Conservation (phyloP, 306 rosid genomes). For the Ochetophila trinervis region DNA sequence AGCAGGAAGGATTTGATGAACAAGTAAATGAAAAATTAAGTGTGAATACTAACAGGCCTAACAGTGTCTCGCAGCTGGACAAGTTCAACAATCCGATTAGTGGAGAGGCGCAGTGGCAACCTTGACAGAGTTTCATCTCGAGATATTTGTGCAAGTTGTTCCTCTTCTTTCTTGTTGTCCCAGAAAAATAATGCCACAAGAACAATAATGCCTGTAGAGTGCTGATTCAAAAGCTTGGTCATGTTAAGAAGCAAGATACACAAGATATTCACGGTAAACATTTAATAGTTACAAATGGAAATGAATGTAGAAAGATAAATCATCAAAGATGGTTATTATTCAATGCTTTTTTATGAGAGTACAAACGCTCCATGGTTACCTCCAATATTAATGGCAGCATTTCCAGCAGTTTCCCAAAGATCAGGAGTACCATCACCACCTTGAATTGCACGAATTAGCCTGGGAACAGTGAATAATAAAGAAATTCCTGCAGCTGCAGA, state of each 20-base stretch:
- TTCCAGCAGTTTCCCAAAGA: constrained; percentile 80
- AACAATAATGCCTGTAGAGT: constrained; percentile 71
- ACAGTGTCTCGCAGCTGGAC: constrained; percentile 92
- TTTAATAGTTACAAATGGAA: constrained; percentile 1
- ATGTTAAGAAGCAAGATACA: constrained; percentile 37
- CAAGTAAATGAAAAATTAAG: constrained; percentile 9
- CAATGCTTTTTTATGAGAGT: constrained; percentile 23
- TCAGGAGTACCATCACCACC: constrained; percentile 89
- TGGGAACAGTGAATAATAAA: constrained; percentile 60
- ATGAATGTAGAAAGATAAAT: constrained; percentile 10
- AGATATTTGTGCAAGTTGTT: constrained; percentile 81
- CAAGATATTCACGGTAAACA: constrained; percentile 24
- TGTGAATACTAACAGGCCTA: constrained; percentile 69
- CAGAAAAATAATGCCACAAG: constrained; percentile 80
- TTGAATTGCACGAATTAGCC: constrained; percentile 57
- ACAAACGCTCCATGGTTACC: constrained; percentile 49
- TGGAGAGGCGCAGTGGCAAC: constrained; percentile 92
- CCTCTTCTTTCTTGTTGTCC: constrained; percentile 97
- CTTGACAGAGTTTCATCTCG: constrained; percentile 84
- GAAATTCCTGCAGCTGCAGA: constrained; percentile 96
- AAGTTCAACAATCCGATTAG: constrained; percentile 92
- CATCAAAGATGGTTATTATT: constrained; percentile 1
- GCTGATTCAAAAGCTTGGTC: constrained; percentile 72
- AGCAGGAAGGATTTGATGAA: neutral
- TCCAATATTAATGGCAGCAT: constrained; percentile 84